Evolutionary conservation across 2,329 filamentous ascomycete genomes (phyloP).

Genomic region (Ascochyta rabiei): DNA sequence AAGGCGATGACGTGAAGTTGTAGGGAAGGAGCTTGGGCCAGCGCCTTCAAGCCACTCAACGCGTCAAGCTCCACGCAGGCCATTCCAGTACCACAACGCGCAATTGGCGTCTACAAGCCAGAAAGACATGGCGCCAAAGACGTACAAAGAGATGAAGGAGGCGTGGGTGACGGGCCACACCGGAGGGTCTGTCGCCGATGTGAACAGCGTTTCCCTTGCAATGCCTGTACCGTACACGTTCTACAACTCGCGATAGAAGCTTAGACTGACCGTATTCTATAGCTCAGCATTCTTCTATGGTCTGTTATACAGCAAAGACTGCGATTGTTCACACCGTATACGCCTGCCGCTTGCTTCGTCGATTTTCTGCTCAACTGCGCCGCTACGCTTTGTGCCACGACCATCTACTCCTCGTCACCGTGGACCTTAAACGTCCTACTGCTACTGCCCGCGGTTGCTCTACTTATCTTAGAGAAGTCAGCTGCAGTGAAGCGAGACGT

Average conservation of each 20-base stretch:
- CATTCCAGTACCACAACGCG: constrained; percentile 15
- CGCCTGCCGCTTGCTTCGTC: constrained; percentile 68
- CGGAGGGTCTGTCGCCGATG: constrained; percentile 82
- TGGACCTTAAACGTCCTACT: constrained; percentile 77
- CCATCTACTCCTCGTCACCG: constrained; percentile 78
- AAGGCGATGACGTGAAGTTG: constrained; percentile 13
- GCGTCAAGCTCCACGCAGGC: constrained; percentile 18
- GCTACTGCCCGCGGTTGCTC: constrained; percentile 69
- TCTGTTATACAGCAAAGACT: constrained; percentile 84
- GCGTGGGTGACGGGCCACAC: constrained; percentile 92
- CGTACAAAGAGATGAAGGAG: constrained; percentile 92
- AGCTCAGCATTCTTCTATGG: constrained; percentile 87
- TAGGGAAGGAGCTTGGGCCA: constrained; percentile 12
- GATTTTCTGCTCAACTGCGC: constrained; percentile 90
- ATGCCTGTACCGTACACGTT: constrained; percentile 69
- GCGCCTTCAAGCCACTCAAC: constrained; percentile 24
- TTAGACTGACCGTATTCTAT: constrained; percentile 35
- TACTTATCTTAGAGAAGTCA: constrained; percentile 57
- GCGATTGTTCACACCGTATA: constrained; percentile 81
- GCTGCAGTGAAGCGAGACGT: constrained; percentile 18
- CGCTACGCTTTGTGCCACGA: constrained; percentile 81
- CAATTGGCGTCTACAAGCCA: constrained; percentile 19
- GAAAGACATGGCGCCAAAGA: constrained; percentile 47
- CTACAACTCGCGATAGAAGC: constrained; percentile 18
- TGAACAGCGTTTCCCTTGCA: constrained; percentile 83